Evolutionary conservation across 2,329 filamentous ascomycete genomes (phyloP).

Genomic region (Hymenoscyphus albidus): DNA sequence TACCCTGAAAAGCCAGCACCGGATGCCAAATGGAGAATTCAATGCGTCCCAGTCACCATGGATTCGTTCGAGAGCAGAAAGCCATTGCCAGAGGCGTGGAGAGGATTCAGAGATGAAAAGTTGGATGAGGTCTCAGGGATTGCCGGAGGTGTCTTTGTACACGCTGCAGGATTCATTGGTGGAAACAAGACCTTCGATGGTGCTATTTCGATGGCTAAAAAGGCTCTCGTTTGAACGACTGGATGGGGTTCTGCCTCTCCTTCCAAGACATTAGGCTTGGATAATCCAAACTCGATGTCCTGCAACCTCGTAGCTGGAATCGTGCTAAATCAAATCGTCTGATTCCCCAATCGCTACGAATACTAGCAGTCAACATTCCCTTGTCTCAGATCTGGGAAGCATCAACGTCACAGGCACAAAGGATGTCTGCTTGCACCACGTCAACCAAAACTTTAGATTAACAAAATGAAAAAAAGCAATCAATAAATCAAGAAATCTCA

Average conservation of each 20-base stretch:
- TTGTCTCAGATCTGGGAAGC: not conserved
- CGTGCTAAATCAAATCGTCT: not conserved
- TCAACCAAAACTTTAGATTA: conserved; percentile 28
- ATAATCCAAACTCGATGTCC: not conserved
- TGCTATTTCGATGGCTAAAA: conserved; percentile 77
- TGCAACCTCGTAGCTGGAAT: not conserved
- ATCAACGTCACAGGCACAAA: not conserved
- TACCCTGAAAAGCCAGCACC: conserved; percentile 79
- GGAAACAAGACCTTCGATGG: conserved; percentile 91
- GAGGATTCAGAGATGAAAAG: conserved; percentile 82
- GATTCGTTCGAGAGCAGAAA: conserved; percentile 91
- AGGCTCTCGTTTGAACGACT: conserved; percentile 53
- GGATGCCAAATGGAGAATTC: conserved; percentile 86
- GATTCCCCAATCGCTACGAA: not conserved
- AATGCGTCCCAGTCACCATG: conserved; percentile 80
- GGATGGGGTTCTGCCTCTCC: not conserved
- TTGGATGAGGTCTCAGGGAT: conserved; percentile 69
- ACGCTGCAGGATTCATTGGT: conserved; percentile 93
- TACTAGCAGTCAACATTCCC: not conserved
- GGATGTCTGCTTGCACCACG: conserved; percentile 4
- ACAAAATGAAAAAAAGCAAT: conserved; percentile 8
- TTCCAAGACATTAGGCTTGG: not conserved
- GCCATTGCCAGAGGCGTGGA: conserved; percentile 85
- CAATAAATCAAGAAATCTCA: conserved; percentile 4
- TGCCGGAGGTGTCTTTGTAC: conserved; percentile 81